Conservation (phyloP, 2,329 filamentous ascomycete genomes). For the Aspergillus novofumigatus region DNA sequence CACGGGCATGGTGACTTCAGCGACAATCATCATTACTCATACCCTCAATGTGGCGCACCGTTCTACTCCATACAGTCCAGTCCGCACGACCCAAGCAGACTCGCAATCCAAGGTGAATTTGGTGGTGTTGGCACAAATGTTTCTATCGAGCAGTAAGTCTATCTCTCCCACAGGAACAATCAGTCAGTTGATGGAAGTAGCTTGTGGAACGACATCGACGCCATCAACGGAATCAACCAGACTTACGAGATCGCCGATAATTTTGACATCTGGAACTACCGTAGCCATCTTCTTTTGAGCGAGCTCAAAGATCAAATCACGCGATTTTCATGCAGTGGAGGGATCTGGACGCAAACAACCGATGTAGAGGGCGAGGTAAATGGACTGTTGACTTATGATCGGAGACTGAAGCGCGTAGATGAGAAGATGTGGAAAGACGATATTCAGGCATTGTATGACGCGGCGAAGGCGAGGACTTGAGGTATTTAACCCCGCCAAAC, state of each 20-base stretch:
- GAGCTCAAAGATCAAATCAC: slow-evolving; percentile 50
- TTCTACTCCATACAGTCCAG: slow-evolving; percentile 58
- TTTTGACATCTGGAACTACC: slow-evolving; percentile 62
- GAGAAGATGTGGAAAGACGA: slow-evolving; percentile 56
- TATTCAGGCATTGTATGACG: slow-evolving; percentile 57
- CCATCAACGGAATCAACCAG: slow-evolving; percentile 58
- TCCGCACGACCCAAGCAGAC: slow-evolving; percentile 56
- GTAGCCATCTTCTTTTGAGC: slow-evolving; percentile 50
- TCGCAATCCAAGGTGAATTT: slow-evolving; percentile 68
- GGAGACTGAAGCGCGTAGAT: slow-evolving; percentile 54
- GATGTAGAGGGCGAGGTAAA: slow-evolving; percentile 74
- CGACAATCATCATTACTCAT: slow-evolving; percentile 70
- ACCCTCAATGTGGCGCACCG: slow-evolving; percentile 66
- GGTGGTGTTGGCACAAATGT: slow-evolving; percentile 65
- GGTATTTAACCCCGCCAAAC: background rate
- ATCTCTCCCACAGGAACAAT: background rate
- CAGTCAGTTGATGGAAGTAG: slow-evolving; percentile 29
- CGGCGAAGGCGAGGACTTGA: slow-evolving; percentile 34
- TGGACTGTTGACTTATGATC: slow-evolving; percentile 65
- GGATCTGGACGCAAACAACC: slow-evolving; percentile 69
- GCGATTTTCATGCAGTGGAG: slow-evolving; percentile 60
- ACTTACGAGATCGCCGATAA: slow-evolving; percentile 64
- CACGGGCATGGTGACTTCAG: slow-evolving; percentile 64
- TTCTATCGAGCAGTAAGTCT: slow-evolving; percentile 54
- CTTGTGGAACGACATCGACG: slow-evolving; percentile 60